Evolutionary conservation across 2,329 filamentous ascomycete species (phyloP).

Genomic region (Colletotrichum gloeosporioides): DNA sequence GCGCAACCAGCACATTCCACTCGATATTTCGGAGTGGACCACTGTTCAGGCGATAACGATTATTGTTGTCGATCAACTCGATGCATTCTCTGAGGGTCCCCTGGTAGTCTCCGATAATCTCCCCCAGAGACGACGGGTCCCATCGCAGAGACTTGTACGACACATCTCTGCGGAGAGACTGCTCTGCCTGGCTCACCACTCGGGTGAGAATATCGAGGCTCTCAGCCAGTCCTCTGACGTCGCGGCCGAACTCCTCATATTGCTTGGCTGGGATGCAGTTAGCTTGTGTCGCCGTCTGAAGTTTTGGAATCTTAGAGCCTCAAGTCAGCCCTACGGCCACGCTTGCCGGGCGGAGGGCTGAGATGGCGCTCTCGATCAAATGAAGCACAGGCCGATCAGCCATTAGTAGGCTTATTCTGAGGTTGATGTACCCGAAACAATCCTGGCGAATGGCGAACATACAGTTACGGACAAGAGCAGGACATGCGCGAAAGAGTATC

Average conservation of each 20-base stretch:
- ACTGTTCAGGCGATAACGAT: conserved; percentile 29
- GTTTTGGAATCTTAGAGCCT: background rate
- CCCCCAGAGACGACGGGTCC: conserved; percentile 23
- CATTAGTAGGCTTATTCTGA: background rate
- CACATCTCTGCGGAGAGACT: conserved; percentile 29
- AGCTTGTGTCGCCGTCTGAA: background rate
- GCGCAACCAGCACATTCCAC: conserved; percentile 41
- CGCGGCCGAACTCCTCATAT: conserved; percentile 36
- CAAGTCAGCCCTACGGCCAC: background rate
- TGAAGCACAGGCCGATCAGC: background rate
- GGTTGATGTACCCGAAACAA: background rate
- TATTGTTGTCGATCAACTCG: conserved; percentile 32
- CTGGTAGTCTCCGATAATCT: conserved; percentile 36
- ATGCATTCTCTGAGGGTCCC: conserved; percentile 36
- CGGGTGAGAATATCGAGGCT: conserved; percentile 34
- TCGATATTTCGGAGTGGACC: conserved; percentile 36
- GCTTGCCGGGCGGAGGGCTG: background rate
- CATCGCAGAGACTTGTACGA: conserved; percentile 22
- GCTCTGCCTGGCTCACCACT: conserved; percentile 32
- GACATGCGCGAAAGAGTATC: background rate
- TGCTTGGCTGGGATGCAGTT: conserved; percentile 28
- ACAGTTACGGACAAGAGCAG: background rate
- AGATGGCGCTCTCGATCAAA: background rate
- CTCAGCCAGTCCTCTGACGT: conserved; percentile 33
- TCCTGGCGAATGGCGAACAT: background rate